Evolutionary conservation across 2,329 filamentous ascomycete species (phyloP).

Genomic region (Fusarium brachygibbosum): DNA sequence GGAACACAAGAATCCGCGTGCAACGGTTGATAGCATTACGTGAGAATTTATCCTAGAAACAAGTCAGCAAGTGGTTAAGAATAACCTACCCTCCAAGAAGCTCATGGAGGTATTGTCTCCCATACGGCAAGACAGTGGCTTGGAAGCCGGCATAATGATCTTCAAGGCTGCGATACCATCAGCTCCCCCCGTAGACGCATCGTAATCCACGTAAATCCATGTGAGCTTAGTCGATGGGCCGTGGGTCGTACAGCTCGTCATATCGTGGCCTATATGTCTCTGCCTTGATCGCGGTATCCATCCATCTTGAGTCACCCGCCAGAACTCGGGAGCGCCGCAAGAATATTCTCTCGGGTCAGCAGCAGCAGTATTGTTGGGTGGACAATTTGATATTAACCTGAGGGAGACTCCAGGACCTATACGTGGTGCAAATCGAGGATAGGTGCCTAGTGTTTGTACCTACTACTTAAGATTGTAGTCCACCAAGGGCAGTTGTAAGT

Average conservation of each 20-base stretch:
- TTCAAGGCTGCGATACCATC: conserved; percentile 24
- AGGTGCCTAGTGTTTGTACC: background rate
- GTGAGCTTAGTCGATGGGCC: conserved; percentile 33
- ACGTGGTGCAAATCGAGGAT: background rate
- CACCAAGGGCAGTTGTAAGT: background rate
- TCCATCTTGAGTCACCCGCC: conserved; percentile 14
- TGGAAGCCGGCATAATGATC: conserved; percentile 27
- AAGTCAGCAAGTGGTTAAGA: conserved; percentile 9
- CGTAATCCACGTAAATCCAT: conserved; percentile 21
- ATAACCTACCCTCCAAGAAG: background rate
- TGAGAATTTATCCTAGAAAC: conserved; percentile 36
- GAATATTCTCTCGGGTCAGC: conserved; percentile 7
- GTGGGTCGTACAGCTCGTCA: conserved; percentile 38
- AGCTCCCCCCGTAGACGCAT: conserved; percentile 26
- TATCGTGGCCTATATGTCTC: conserved; percentile 16
- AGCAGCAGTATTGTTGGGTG: background rate
- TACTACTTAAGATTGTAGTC: background rate
- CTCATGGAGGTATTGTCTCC: conserved; percentile 15
- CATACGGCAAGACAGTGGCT: conserved; percentile 38
- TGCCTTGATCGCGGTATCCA: conserved; percentile 22
- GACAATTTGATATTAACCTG: too few species aligned
- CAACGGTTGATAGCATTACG: conserved; percentile 34
- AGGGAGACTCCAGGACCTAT: background rate
- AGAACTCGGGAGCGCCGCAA: conserved; percentile 20
- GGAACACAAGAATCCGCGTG: conserved; percentile 31